A percentile compares a stretch with the other conserved stretches of the same genome.
phyloP scores from a whole-genome alignment of 2,329 filamentous ascomycete genomes.

The Lasiodiplodia sp. region DNA sequence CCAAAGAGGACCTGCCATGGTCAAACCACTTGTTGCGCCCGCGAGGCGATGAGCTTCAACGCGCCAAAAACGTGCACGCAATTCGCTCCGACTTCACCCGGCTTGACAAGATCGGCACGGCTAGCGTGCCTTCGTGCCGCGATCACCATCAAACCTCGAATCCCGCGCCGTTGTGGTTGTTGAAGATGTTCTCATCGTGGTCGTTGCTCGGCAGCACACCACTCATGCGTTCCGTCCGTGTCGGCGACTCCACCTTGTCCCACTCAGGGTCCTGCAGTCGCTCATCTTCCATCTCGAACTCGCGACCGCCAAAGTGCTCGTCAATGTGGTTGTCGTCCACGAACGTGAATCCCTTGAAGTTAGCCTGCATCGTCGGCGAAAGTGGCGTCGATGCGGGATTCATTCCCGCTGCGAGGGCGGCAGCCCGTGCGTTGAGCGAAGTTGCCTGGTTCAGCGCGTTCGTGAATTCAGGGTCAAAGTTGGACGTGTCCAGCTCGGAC shows the following conservation, averaged over 20 bases:
- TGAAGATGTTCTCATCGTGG: conserved; percentile 58
- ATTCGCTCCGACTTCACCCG: conserved; percentile 18
- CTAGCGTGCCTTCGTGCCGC: conserved; percentile 15
- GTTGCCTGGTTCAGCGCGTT: conserved; percentile 83
- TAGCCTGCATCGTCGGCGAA: conserved; percentile 94
- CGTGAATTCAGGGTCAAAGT: conserved; percentile 98
- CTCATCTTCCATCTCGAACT: conserved; percentile 51
- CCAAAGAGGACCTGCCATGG: conserved; percentile 6
- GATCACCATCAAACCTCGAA: conserved; percentile 41
- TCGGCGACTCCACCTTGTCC: conserved; percentile 45
- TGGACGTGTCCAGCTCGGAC: conserved; percentile 94
- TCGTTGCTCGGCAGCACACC: conserved; percentile 56
- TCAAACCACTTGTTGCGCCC: conserved; percentile 12
- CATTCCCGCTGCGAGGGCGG: conserved; percentile 79
- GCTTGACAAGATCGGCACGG: conserved; percentile 21
- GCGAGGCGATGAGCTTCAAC: background rate
- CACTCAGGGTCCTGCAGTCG: conserved; percentile 51
- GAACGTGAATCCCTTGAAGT: conserved; percentile 98
- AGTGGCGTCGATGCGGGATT: conserved; percentile 90
- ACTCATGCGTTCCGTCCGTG: conserved; percentile 56
- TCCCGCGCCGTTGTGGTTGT: conserved; percentile 44
- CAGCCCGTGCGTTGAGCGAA: conserved; percentile 89
- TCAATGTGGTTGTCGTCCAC: conserved; percentile 98
- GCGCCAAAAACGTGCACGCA: background rate
- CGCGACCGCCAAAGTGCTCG: conserved; percentile 68